Conservation (phyloP, 345 rosid species). For the Hibiscus trionum region DNA sequence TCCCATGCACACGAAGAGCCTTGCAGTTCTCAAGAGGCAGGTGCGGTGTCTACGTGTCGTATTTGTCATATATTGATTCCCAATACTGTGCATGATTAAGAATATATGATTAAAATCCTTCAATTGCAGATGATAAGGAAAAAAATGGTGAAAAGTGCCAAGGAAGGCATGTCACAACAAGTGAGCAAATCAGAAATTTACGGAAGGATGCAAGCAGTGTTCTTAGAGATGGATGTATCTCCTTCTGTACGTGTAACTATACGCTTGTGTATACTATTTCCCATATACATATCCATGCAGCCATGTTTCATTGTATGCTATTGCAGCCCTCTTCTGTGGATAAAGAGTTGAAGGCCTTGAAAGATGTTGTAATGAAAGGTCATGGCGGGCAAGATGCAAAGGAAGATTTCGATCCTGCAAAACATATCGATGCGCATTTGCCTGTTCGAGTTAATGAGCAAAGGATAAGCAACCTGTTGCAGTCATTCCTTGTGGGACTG, state of each 20-base stretch:
- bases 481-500: conserved; percentile 62
- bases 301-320: no score
- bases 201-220: conserved; percentile 69
- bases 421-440: conserved; percentile 55
- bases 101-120: neutral
- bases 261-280: neutral
- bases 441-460: conserved; percentile 82
- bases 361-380: conserved; percentile 63
- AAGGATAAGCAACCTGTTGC: conserved; percentile 16
- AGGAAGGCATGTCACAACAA: conserved; percentile 48
- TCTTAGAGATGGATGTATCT: conserved; percentile 55
- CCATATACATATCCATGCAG: neutral
- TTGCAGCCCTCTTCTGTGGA: conserved; percentile 39
- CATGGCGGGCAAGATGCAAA: conserved; percentile 35
- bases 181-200: conserved; percentile 64
- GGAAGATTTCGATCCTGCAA: conserved; percentile 59
- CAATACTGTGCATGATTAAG: neutral
- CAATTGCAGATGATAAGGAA: conserved; percentile 41
- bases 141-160: conserved; percentile 23
- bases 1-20: no score
- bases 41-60: no score
- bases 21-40: no score
- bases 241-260: conserved; percentile 31
- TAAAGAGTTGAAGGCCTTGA: conserved; percentile 57
- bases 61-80: neutral